Evolutionary conservation across 805 yeast genomes (phyloP), one percentile per base, ranked within the genome.

Genomic region (Blastobotrys attinorum): DNA sequence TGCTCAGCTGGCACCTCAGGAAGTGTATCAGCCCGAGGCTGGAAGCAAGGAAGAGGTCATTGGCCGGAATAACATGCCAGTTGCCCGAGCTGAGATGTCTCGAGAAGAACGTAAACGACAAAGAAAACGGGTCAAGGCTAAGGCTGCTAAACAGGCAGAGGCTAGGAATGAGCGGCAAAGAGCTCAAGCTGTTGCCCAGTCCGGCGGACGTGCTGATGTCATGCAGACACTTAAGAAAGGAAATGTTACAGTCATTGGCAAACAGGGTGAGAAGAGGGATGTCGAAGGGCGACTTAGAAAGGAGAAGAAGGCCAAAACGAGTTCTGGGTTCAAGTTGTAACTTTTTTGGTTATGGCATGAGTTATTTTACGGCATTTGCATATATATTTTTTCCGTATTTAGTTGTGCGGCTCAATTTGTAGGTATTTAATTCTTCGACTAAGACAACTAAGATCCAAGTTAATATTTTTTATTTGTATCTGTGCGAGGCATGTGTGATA

Each of bases 1-100:
- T 11, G 11, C 10, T 11, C 76, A 83, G 39, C 71, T 92, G 55
- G 98, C 98, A 2, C 98, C 98, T 32, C 98, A 90, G 67, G 98
- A 90, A 65, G 72, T 92, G 6, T 92, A 81, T 64, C 76, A 71
- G 59, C 58, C 67, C 7, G 61, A 53, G 11, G 42, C 39, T 27
- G 48, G 55, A 18, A 40, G 40, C 40, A 61, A 68, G 64, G 49
- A 73, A 51, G 89, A 84, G 60, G 82, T 86, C 16, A 69, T 75
- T 47, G 60, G 61, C 6, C 78, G 78, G 54, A 80, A 86, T 33
- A 96, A 96, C 56, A 72, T 83, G 52, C 80, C 87, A 2, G 77
- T 83, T 65, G 75, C 94, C 10, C 83, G 83, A 62, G 83, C 76
- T 45, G 97, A 89, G 63, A 68, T 89, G 61, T 72, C 81, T 10